Conservation (phyloP, 139 green algal species). For the Ostreobium quekettii region DNA sequence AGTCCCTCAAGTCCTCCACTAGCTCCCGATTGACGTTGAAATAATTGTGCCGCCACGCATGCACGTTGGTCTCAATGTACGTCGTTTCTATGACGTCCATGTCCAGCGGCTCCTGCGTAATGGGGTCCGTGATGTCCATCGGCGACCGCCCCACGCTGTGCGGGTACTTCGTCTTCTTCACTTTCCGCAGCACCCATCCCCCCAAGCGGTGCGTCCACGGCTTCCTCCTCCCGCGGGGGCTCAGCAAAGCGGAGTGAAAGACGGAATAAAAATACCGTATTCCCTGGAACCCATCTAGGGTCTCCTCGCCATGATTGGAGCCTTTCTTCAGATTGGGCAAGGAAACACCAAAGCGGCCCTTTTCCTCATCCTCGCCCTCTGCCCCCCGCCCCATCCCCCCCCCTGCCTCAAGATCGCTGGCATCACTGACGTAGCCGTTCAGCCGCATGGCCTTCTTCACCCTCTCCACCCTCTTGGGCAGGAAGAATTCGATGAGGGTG, state of each 20-base stretch:
- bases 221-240: neutral
- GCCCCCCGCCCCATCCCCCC: neutral
- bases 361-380: neutral
- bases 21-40: conserved; percentile 32
- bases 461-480: neutral
- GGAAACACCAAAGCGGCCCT: neutral
- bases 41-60: conserved; percentile 25
- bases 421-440: neutral
- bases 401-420: neutral
- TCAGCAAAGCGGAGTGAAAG: neutral
- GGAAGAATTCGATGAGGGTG: neutral
- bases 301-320: neutral
- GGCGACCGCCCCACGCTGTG: conserved; percentile 6
- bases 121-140: neutral
- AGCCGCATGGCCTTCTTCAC: neutral
- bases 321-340: neutral
- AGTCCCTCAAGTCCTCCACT: conserved; percentile 27
- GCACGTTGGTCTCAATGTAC: conserved; percentile 27
- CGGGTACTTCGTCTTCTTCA: too few species aligned
- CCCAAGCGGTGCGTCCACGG: too few species aligned
- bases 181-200: too few species aligned
- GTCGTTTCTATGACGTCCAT: conserved; percentile 31
- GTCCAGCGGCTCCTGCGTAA: conserved; percentile 18
- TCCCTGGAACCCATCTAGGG: neutral
- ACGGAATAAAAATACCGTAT: neutral